Base-by-base conservation (phyloP, 129 eudicot species). In the Smallanthus sonchifolius region DNA sequence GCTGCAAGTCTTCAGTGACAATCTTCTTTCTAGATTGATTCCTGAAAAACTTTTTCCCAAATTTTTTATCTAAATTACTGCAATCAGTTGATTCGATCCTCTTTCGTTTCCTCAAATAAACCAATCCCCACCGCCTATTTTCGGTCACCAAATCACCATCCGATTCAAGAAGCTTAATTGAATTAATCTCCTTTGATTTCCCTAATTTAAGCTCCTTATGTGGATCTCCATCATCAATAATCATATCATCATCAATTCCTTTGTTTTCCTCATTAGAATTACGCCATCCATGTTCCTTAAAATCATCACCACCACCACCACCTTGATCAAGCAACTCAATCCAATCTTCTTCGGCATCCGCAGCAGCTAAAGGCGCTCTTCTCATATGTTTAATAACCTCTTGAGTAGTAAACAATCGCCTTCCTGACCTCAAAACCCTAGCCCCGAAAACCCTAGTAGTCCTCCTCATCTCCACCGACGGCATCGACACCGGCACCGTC, bases 391-490 rank as follows among this genome's bases (percentile, higher is more conserved):
- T 71, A 30, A 52, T 56, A 30, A 43, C 81, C 44, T 65, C 80
- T 13, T 84, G 84, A 9, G 77, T 80, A 0, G 90, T 72, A 78
- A 80, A 86, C 62, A 91, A 64, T 32, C 95, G 78, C 67, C 97
- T 70, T n/a, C 97, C 97, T 4, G 95, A 91, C 69, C 97, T 69
- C 77, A 91, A 78, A 36, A 91, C 90, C 83, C 92, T 85, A 13
- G 89, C 86, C 45, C 95, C 95, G 73, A 91, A 82, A 60, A 91
- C 88, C 83, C 97, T 88, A 62, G 97, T 87, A 17, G 82, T 84
- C 62, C 88, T 83, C 70, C 92, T 82, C 97, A 91, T 91, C 75
- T 83, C 92, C 30, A 69, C 85, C 79, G 87, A 84, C 74, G 85
- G 85, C 85, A 76, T 81, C 76, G 67, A 61, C 67, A 34, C 67